Base-by-base conservation (phyloP, 2,329 filamentous ascomycete species). In the Botrytis medusae region DNA sequence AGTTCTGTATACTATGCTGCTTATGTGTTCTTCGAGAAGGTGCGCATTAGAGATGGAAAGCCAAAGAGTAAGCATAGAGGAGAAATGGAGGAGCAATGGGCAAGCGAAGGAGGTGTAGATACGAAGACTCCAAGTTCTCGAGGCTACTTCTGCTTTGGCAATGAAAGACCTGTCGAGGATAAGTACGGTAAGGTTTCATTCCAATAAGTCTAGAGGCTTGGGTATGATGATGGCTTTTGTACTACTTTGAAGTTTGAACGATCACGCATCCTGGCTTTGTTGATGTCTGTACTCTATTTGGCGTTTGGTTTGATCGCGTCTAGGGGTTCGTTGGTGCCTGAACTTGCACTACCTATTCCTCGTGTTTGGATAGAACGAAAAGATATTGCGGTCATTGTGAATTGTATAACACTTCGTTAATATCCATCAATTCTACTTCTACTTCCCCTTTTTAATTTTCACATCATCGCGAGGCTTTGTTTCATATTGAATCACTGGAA, bases 21-120 rank as follows among this genome's bases (percentile, higher is more conserved):
- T 0, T 90, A 90, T 77, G 84, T 88, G 32, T 89, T 85, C 79
- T 90, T 90, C 76, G 87, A 90, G 81, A 90, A 90, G 82, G 75
- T 86, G 76, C 81, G 87, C 25, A 80, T 90, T 71, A 83, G 83
- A 77, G 82, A 87, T 70, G 81, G 82, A 0, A 88, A 87, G 79
- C 81, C 84, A 62, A 89, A 89, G 82, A 83, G 80, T 29, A 83
- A 86, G 77, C 84, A 85, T 77, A 81, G 87, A 20, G 68, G 82
- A 74, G 84, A 86, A 73, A 89, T 89, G 86, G 87, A 90, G 79
- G 72, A 76, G 37, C 46, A 72, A 16, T 72, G 32, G 37, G 61
- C 37, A 12, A 44, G 37, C 4, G 46, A 71, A 40, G 72, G 59
- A 34, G 57, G 67, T 37, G 25, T 73, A 18, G 59, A 71, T 46